These are phyloP conservation scores for Spinacia oleracea DNA, from an alignment of 179 eudicot species.

Conservation along the genomic window DNA sequence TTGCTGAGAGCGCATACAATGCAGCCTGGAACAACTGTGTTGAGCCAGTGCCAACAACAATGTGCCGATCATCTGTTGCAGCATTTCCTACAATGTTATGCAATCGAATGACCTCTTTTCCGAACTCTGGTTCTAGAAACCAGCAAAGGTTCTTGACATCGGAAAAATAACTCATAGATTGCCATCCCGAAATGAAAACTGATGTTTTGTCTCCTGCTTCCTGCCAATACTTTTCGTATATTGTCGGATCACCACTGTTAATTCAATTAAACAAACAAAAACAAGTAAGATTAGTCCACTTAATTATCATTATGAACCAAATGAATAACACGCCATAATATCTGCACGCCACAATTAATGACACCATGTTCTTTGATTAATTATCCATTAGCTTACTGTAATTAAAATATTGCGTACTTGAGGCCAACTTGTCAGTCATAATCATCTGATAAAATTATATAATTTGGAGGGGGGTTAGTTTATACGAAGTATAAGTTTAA, in stretches of 20 bases:
- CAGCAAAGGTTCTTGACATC: slow-evolving; percentile 70
- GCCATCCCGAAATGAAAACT: slow-evolving; percentile 72
- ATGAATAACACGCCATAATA: slow-evolving; percentile 8
- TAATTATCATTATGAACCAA: slow-evolving; percentile 2
- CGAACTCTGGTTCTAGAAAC: slow-evolving; percentile 82
- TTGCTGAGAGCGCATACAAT: slow-evolving; percentile 61
- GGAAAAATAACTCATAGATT: slow-evolving; percentile 79
- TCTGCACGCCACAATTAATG: slow-evolving; percentile 22
- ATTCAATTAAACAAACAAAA: not conserved
- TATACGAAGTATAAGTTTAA: too few species aligned
- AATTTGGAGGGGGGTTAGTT: too few species aligned
- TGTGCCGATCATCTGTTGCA: slow-evolving; percentile 56
- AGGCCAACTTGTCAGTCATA: slow-evolving; percentile 3
- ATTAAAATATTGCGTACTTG: slow-evolving; percentile 6
- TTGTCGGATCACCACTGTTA: slow-evolving; percentile 90
- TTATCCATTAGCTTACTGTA: not conserved
- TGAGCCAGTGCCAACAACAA: slow-evolving; percentile 96
- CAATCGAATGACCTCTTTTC: slow-evolving; percentile 53
- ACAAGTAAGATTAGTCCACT: not conserved
- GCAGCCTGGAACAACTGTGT: slow-evolving; percentile 91
- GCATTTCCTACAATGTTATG: slow-evolving; percentile 85
- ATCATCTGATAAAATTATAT: not conserved
- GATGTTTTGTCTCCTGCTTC: slow-evolving; percentile 62
- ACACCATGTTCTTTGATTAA: slow-evolving; percentile 30
- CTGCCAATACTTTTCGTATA: slow-evolving; percentile 84